Base-by-base conservation (phyloP, 805 yeast species). In the Yamadazyma olivae region DNA sequence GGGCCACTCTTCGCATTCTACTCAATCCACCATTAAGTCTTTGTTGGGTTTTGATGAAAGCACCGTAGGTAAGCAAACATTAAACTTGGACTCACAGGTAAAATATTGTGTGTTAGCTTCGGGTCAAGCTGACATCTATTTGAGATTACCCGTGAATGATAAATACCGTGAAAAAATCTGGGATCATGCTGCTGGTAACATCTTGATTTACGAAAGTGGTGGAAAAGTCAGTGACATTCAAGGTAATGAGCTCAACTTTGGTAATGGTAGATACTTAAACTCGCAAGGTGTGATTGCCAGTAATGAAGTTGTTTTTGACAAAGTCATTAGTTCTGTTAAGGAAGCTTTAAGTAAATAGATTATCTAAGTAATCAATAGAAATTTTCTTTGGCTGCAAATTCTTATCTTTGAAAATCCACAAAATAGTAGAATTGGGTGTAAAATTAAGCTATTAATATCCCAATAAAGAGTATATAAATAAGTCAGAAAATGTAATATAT, bases 121-220 rank as follows among this genome's bases (percentile, higher is more conserved):
- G 44, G 99, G 99, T 23, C 83, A 83, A 38, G 98, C 96, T 3
- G 97, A 93, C 50, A 75, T 93, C 10, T 93, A 95, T 51, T 68
- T 93, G 42, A 80, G 99, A 48, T 64, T 95, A 40, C 99, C 99
- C 10, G 77, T 81, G 30, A 79, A 74, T 46, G 69, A 78, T 34
- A 61, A 74, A 3, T 93, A 90, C 57, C 75, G 86, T 50, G 99
- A 93, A 57, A 93, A 93, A 61, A 89, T 93, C 41, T 93, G 99
- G 98, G 99, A 93, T 61, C 99, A 93, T 58, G 98, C 98, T 14
- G 95, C 97, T 2, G 99, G 99, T 3, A 83, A 84, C 51, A 70
- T 91, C 10, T 72, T 93, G 42, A 81, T 95, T 30, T 71, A 75
- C 23, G 99, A 95, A 59, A 84, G 95, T 49, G 97, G 97, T 28